These are phyloP conservation scores for Neocallimastix lanati DNA, from an alignment of 192 early-diverging fungal genomes.

Conservation along the genomic window DNA sequence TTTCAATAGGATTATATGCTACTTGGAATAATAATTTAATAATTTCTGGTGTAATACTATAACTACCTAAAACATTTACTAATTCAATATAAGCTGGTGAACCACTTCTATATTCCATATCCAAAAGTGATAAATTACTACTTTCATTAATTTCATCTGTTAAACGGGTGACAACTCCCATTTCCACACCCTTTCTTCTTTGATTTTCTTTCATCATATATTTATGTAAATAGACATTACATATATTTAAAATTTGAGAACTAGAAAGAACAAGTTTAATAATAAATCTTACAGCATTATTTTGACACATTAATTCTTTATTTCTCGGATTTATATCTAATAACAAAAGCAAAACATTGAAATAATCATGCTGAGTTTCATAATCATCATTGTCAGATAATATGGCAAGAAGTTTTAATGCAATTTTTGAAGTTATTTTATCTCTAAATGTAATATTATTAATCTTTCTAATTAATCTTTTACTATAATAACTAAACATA, in stretches of 20 bases:
- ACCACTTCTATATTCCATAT: background rate
- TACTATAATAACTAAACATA: background rate
- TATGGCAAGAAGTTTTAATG: background rate
- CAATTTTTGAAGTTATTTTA: background rate
- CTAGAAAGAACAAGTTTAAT: background rate
- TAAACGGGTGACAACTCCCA: background rate
- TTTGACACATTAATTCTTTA: background rate
- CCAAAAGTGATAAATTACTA: background rate
- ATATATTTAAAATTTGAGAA: background rate
- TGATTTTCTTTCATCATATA: background rate
- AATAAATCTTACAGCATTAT: background rate
- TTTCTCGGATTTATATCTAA: background rate
- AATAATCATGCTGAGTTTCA: background rate
- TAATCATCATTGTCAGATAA: background rate
- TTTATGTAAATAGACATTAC: background rate
- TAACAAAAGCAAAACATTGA: background rate
- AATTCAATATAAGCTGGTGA: background rate
- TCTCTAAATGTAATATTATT: background rate
- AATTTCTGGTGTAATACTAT: background rate
- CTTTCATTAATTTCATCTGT: background rate
- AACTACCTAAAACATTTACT: background rate
- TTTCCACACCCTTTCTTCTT: background rate
- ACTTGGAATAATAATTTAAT: background rate
- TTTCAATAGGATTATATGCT: background rate
- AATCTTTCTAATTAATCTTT: background rate